Evolutionary conservation across 257 asterid species (phyloP).

Genomic region (Solanum neorickii): DNA sequence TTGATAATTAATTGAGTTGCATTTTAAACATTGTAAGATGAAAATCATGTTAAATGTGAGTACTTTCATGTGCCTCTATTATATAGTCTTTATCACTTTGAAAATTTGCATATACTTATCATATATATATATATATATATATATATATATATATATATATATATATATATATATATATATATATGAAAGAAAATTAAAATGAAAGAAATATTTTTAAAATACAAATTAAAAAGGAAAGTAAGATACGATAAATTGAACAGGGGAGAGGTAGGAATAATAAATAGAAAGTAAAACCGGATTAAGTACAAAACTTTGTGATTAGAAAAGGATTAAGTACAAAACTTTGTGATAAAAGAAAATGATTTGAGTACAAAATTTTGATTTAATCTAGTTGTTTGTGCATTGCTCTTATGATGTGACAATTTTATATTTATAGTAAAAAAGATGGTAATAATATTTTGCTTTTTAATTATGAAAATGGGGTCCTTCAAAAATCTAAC

Average conservation of each 20-base stretch:
- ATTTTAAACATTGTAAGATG: neutral
- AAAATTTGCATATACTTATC: neutral
- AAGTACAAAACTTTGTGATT: neutral
- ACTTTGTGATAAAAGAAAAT: neutral
- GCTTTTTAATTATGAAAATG: neutral
- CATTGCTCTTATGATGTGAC: slow-evolving; percentile 20
- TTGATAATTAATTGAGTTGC: neutral
- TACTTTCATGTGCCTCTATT: neutral
- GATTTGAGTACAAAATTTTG: neutral
- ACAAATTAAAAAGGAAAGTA: neutral
- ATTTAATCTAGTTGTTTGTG: slow-evolving; percentile 47
- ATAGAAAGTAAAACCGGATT: slow-evolving; percentile 3
- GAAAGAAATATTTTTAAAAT: neutral
- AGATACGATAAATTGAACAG: neutral
- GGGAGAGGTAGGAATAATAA: neutral
- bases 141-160: neutral
- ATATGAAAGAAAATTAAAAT: neutral
- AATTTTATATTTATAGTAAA: slow-evolving; percentile 4
- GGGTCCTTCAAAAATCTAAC: neutral
- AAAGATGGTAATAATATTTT: neutral
- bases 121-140: neutral
- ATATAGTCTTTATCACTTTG: neutral
- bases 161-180: neutral
- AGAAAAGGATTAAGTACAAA: slow-evolving; percentile 2
- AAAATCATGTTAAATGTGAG: neutral